A percentile compares a stretch with the other conserved stretches of the same genome.
phyloP scores from a whole-genome alignment of 495 filamentous ascomycete genomes.

The Amniculicola lignicola region DNA sequence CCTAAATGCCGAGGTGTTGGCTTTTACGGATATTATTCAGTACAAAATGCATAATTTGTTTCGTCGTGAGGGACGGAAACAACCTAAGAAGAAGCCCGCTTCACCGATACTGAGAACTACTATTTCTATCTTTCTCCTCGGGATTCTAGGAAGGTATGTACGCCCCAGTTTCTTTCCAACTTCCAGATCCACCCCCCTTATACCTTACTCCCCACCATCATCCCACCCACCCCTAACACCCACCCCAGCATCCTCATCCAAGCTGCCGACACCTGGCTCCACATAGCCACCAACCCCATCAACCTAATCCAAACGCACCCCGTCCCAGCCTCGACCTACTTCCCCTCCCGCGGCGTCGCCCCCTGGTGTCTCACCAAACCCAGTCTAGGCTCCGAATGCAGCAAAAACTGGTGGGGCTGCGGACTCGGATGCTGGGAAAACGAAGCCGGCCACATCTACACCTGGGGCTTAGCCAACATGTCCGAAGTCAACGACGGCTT shows the following conservation, averaged over 20 bases:
- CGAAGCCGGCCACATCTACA: background rate
- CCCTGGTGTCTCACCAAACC: slow-evolving; percentile 14
- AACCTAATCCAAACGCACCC: background rate
- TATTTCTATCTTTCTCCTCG: background rate
- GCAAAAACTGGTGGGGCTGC: slow-evolving; percentile 23
- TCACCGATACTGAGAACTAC: background rate
- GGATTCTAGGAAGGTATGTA: background rate
- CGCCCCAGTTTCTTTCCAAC: background rate
- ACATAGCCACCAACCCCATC: slow-evolving; percentile 1
- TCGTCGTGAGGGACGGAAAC: background rate
- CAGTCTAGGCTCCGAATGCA: background rate
- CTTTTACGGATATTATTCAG: background rate
- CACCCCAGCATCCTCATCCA: slow-evolving; percentile 9
- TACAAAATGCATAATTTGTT: background rate
- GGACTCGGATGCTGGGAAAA: background rate
- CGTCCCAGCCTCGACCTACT: background rate
- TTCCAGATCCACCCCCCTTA: background rate
- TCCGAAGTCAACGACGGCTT: background rate
- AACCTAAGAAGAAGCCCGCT: background rate
- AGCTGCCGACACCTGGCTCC: slow-evolving; percentile 14
- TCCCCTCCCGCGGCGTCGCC: slow-evolving; percentile 2
- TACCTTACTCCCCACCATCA: background rate
- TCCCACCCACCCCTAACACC: too few relatives aligned
- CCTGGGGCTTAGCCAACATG: too few relatives aligned
- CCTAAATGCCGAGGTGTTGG: slow-evolving; percentile 13